Base-by-base conservation (phyloP, 2,329 filamentous ascomycete species). In the Aureobasidium sp. region DNA sequence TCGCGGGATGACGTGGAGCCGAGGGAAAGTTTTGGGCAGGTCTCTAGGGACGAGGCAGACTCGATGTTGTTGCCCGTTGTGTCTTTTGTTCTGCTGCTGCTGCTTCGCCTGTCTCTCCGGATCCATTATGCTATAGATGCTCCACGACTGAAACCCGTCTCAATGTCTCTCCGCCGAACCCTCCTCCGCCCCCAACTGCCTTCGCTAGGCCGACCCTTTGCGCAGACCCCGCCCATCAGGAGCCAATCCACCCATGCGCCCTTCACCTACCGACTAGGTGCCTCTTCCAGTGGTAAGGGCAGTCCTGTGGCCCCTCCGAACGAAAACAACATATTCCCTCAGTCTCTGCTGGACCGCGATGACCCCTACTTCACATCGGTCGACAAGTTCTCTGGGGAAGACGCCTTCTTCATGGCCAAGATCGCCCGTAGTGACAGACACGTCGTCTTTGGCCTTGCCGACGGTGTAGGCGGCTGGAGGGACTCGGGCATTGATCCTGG, bases 391-490 rank as follows among this genome's bases (percentile, higher is more conserved):
- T 54, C 87, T 85, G 94, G 94, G 16, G 92, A 99, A 75, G 94
- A 99, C 81, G 90, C 94, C 62, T 97, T 97, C 78, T 99, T 99
- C 75, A 88, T 94, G 68, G 75, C 88, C 70, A 85, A 86, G 29
- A 79, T 97, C n/a, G 90, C 71, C 13, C 69, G 89, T 55, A 83
- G 86, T 65, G 83, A 82, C 1, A 81, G 85, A 41, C 81, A 86
- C 44, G 83, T 96, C 11, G 90, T 92, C 0, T 87, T 99, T 67
- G 94, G 91, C 21, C 84, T 99, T 29, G 91, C 92, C 59, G 94
- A 99, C 72, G 94, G 94, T 11, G 94, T 99, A 0, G 94, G 94
- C 52, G 94, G 94, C 39, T 99, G 94, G 92, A 85, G 88, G 65
- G 90, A 96, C 68, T 93, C 89, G 42, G 91, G 91, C 48, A 87